Conservation (phyloP, 2,329 filamentous ascomycete genomes). For the Pseudogymnoascus sp. region DNA sequence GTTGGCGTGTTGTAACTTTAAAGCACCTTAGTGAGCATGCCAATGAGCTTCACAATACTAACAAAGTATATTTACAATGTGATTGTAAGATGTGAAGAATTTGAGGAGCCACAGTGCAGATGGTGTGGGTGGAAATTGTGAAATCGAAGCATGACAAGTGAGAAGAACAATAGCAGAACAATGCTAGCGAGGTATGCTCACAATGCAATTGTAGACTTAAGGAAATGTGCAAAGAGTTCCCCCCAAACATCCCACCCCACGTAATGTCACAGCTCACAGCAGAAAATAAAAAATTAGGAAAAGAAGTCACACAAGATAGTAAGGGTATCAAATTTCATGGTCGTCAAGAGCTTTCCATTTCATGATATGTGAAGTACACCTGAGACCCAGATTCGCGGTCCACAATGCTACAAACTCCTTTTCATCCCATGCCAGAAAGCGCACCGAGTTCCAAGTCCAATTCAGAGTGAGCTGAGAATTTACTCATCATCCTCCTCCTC, state of each 20-base stretch:
- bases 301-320: background rate
- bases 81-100: background rate
- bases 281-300: background rate
- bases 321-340: slow-evolving; percentile 7
- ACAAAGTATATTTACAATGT: background rate
- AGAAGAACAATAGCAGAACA: background rate
- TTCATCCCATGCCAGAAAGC: slow-evolving; percentile 9
- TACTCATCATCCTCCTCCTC: slow-evolving; percentile 56
- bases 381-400: slow-evolving; percentile 2
- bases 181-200: background rate
- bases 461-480: slow-evolving; percentile 8
- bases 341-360: slow-evolving; percentile 10
- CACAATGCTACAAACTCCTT: slow-evolving; percentile 9
- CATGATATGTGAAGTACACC: slow-evolving; percentile 10
- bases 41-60: background rate
- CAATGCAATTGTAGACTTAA: background rate
- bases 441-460: slow-evolving; percentile 8
- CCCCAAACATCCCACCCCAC: background rate
- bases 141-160: background rate
- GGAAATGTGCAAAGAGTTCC: background rate
- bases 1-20: background rate
- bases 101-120: background rate
- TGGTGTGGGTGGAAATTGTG: background rate
- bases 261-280: background rate
- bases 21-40: background rate